Conservation (phyloP, 2,329 filamentous ascomycete species). For the Clonostachys byssicola region DNA sequence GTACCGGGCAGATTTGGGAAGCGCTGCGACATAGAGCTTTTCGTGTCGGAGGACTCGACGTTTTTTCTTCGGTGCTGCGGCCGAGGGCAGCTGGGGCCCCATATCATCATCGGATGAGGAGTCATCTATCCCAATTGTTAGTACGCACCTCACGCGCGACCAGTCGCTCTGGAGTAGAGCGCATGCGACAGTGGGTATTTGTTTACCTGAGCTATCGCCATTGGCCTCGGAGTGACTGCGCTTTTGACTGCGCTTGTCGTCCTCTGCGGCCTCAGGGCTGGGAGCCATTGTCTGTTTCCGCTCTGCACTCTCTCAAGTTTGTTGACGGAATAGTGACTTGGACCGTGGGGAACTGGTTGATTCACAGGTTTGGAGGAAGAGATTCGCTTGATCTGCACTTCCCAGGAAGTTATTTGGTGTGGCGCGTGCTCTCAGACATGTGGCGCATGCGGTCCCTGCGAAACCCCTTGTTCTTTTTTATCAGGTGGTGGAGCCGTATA, state of each 20-base stretch:
- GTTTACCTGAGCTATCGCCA: constrained; percentile 36
- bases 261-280: constrained; percentile 11
- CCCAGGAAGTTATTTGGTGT: too few species aligned
- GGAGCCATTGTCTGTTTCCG: too few species aligned
- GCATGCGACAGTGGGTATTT: not conserved
- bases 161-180: not conserved
- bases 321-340: too few species aligned
- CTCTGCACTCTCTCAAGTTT: too few species aligned
- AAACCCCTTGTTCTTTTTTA: too few species aligned
- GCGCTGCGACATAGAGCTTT: constrained; percentile 87
- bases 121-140: constrained; percentile 26
- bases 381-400: too few species aligned
- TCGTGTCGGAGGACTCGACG: constrained; percentile 87
- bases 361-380: too few species aligned
- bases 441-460: too few species aligned
- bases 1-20: constrained; percentile 78
- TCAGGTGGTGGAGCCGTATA: too few species aligned
- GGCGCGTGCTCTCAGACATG: too few species aligned
- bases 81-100: constrained; percentile 83
- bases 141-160: not conserved
- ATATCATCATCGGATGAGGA: constrained; percentile 88
- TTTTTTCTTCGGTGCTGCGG: constrained; percentile 81
- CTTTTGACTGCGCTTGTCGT: constrained; percentile 30
- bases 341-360: too few species aligned
- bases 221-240: constrained; percentile 52